Evolutionary conservation across 2,329 filamentous ascomycete genomes (phyloP), one percentile per base, ranked within the genome.

Genomic region (Mollisiaceae sp.): DNA sequence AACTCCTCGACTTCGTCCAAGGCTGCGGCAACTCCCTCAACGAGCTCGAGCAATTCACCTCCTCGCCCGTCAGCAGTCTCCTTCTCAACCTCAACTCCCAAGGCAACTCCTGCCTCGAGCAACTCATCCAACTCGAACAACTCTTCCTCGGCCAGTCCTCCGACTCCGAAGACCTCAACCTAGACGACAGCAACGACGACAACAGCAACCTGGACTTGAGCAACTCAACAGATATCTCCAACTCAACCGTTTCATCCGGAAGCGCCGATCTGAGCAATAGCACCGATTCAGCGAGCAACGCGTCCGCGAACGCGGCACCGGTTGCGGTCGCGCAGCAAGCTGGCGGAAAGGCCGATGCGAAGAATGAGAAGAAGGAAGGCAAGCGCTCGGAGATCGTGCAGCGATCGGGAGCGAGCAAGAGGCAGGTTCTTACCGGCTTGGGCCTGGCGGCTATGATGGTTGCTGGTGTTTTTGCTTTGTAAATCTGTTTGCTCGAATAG

Each of bases 401-500:
- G 54, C 12, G 60, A 24, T 50, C 39, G 43, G 60, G 39, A 15
- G 52, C 41, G 1, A 27, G 38, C 4, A 57, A 57, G 54, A 50
- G 18, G 38, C 60, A 58, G 20, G 54, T 57, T 2, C n/a, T 63
- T 8, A 27, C 20, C 20, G 52, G 52, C 8, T 6, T 63, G 11
- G 52, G 60, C 2, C 24, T 63, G 0, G 60, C 52, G 3, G 41
- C 45, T 41, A 36, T 63, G 52, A 22, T 63, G 15, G 18, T 58
- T 11, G 60, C 54, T 22, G 60, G 60, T 27, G 41, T 27, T 24
- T 45, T 63, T 24, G 60, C 60, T 52, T 50, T 58, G 60, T 63
- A 58, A 20, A 20, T 4, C 4, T 20, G n/a, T 47, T 47, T n/a
- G 45, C 2, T 4, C 11, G 6, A 11, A 20, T 18, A 9, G 4